phyloP scores from a whole-genome alignment of 805 yeast species.

The Debaryomyces castellii region DNA sequence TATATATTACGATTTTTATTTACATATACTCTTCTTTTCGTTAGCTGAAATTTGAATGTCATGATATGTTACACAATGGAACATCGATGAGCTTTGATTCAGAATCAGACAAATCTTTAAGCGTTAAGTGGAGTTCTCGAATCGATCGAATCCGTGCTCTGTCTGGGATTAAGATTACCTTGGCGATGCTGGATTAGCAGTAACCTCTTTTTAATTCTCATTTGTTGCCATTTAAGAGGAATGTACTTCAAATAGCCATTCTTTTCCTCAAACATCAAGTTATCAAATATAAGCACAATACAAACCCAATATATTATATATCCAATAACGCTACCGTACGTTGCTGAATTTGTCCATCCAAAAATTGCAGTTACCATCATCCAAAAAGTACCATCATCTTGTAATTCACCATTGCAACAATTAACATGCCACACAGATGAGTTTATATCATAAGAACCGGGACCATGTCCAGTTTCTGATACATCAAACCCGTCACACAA shows the following conservation, averaged over 20 bases:
- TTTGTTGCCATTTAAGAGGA: constrained; percentile 41
- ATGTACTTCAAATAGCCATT: constrained; percentile 36
- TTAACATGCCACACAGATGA: constrained; percentile 46
- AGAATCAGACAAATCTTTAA: neutral
- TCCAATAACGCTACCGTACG: constrained; percentile 41
- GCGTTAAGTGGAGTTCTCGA: constrained; percentile 24
- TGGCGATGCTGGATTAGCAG: neutral
- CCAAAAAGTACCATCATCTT: constrained; percentile 44
- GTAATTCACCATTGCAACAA: constrained; percentile 43
- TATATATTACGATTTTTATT: neutral
- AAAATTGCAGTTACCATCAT: constrained; percentile 45
- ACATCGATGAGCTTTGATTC: too few relatives aligned
- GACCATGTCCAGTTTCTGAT: constrained; percentile 45
- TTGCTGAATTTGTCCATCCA: constrained; percentile 49
- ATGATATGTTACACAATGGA: too few relatives aligned
- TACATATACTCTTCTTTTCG: neutral
- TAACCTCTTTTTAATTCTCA: constrained; percentile 28
- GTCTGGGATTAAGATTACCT: constrained; percentile 7
- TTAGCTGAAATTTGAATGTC: neutral
- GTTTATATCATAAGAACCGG: constrained; percentile 43
- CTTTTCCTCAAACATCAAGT: constrained; percentile 35
- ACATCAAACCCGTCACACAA: constrained; percentile 42
- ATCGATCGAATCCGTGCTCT: constrained; percentile 25
- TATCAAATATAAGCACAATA: constrained; percentile 29
- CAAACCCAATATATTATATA: constrained; percentile 39